Conservation (phyloP, 2,329 filamentous ascomycete genomes). For the Myriosclerotinia curreyana region DNA sequence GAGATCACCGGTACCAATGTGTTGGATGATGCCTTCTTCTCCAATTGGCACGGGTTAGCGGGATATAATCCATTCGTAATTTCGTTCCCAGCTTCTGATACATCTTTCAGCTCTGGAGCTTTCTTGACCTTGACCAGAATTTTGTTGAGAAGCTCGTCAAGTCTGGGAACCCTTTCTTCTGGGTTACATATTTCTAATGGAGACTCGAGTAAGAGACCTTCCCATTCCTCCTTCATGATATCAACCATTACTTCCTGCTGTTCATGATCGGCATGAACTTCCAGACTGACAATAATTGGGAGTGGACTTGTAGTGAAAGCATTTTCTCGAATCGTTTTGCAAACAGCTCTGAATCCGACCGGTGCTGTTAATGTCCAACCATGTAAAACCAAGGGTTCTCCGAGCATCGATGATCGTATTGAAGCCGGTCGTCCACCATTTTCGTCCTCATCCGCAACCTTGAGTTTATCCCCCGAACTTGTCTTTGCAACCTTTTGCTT, state of each 20-base stretch:
- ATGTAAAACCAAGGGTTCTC: slow-evolving; percentile 80
- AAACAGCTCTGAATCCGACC: slow-evolving; percentile 85
- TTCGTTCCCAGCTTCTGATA: not conserved
- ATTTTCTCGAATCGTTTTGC: slow-evolving; percentile 71
- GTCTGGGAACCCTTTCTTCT: slow-evolving; percentile 59
- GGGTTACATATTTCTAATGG: slow-evolving; percentile 47
- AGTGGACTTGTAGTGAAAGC: slow-evolving; percentile 74
- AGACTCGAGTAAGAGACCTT: slow-evolving; percentile 64
- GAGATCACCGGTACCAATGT: slow-evolving; percentile 28
- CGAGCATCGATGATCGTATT: slow-evolving; percentile 32
- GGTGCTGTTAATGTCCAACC: slow-evolving; percentile 82
- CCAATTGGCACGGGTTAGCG: not conserved
- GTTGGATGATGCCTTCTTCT: slow-evolving; percentile 22
- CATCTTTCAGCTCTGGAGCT: slow-evolving; percentile 23
- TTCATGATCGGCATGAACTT: slow-evolving; percentile 77
- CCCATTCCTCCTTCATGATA: slow-evolving; percentile 91
- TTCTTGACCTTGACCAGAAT: slow-evolving; percentile 83
- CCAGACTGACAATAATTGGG: slow-evolving; percentile 86
- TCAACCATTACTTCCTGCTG: slow-evolving; percentile 92
- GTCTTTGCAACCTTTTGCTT: slow-evolving; percentile 30
- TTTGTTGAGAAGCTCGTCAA: slow-evolving; percentile 70
- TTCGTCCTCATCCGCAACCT: slow-evolving; percentile 24
- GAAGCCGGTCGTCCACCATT: slow-evolving; percentile 35
- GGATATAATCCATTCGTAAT: slow-evolving; percentile 12
- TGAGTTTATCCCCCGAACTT: slow-evolving; percentile 25